Conservation (phyloP, 495 filamentous ascomycete species). For the Penicillium bovifimosum region DNA sequence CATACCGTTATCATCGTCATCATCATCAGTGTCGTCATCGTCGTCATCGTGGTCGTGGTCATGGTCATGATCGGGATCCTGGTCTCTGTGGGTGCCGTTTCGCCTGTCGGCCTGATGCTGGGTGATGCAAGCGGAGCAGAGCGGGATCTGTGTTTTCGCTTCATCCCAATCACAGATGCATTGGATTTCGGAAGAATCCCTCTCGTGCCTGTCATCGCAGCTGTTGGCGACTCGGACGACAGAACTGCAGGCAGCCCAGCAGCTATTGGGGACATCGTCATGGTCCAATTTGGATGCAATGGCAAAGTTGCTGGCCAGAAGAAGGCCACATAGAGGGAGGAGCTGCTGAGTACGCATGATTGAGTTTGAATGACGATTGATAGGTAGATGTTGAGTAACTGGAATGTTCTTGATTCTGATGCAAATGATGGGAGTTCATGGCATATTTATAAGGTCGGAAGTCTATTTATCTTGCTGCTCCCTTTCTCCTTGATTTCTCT, state of each 20-base stretch:
- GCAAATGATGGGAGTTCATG: not conserved
- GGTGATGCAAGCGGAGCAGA: conserved; percentile 36
- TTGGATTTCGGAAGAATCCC: conserved; percentile 26
- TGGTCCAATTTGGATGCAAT: conserved; percentile 27
- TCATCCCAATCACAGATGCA: conserved; percentile 32
- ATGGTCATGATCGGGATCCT: conserved; percentile 9
- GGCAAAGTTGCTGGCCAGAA: conserved; percentile 24
- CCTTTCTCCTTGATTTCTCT: no score
- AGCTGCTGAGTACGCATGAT: conserved; percentile 27
- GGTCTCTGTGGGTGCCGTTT: conserved; percentile 11
- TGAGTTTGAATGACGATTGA: not conserved
- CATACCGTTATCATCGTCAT: conserved; percentile 16
- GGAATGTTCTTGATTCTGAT: conserved; percentile 1
- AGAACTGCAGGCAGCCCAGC: conserved; percentile 26
- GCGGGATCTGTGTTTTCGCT: conserved; percentile 24
- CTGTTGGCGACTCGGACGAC: conserved; percentile 23
- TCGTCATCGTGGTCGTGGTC: conserved; percentile 7
- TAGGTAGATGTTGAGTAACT: not conserved
- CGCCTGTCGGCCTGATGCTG: conserved; percentile 17
- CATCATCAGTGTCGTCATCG: conserved; percentile 10
- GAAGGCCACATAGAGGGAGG: conserved; percentile 23
- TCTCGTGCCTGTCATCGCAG: conserved; percentile 25
- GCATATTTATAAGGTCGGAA: conserved; percentile 10
- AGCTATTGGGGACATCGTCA: conserved; percentile 30
- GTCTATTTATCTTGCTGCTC: no score